Conservation (phyloP, 345 rosid species). For the Gossypium arboreum region DNA sequence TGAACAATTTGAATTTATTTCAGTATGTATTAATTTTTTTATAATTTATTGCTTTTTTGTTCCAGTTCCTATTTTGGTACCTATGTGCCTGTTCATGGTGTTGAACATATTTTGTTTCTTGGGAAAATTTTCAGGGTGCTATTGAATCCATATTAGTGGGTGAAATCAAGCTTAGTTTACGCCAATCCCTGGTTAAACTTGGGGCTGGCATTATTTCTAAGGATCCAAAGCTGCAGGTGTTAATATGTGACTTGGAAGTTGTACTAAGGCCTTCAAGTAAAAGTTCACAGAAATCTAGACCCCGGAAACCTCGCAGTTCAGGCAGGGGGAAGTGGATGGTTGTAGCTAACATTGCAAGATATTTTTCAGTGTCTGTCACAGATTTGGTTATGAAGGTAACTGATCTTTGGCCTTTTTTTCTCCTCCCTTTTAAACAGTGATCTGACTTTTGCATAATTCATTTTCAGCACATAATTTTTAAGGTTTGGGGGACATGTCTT, state of each 20-base stretch:
- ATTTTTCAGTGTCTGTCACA: slow-evolving; percentile 78
- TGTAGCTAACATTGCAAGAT: slow-evolving; percentile 81
- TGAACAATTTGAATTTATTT: background rate
- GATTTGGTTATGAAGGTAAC: slow-evolving; percentile 85
- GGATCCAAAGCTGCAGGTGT: slow-evolving; percentile 85
- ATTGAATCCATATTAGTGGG: slow-evolving; percentile 86
- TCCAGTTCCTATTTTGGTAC: background rate
- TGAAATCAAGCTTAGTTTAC: slow-evolving; percentile 84
- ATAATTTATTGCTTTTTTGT: background rate
- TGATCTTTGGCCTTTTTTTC: background rate
- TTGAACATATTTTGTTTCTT: slow-evolving; percentile 17
- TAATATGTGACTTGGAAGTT: slow-evolving; percentile 80
- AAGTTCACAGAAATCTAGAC: slow-evolving; percentile 48
- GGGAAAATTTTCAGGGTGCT: slow-evolving; percentile 68
- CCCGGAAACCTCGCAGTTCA: slow-evolving; percentile 44
- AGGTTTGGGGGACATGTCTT: background rate
- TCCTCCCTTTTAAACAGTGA: background rate
- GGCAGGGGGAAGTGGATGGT: slow-evolving; percentile 96
- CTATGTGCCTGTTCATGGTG: slow-evolving; percentile 1
- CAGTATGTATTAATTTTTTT: background rate
- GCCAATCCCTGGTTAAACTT: slow-evolving; percentile 89
- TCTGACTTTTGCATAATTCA: background rate
- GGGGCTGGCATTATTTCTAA: slow-evolving; percentile 86
- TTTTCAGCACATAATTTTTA: background rate
- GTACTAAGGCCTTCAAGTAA: slow-evolving; percentile 68